A percentile compares a stretch with the other conserved stretches of the same genome.
phyloP scores from a whole-genome alignment of 1,284 basidiomycete genomes.

The Lentinula novae-zelandiae region DNA sequence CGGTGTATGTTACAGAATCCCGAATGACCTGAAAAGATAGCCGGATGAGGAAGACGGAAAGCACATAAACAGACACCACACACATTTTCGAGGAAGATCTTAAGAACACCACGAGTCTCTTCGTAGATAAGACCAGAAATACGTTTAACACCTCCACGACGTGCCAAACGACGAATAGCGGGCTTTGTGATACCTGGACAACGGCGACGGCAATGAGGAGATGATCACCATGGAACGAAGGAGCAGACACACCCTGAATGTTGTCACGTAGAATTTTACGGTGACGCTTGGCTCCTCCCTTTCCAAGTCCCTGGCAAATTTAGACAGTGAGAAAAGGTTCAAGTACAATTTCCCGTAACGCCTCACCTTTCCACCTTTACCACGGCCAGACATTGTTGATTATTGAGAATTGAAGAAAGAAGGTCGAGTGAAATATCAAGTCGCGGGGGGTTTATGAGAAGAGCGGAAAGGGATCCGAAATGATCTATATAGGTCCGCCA shows the following conservation, averaged over 20 bases:
- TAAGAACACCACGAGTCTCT: constrained; percentile 91
- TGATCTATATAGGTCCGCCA: constrained; percentile 34
- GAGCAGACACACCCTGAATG: constrained; percentile 63
- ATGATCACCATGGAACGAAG: constrained; percentile 8
- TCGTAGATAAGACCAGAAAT: constrained; percentile 92
- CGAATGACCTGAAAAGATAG: constrained; percentile 65
- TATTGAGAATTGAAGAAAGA: constrained; percentile 3
- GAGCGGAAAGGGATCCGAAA: background rate
- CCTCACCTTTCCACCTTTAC: constrained; percentile 64
- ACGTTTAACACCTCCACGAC: constrained; percentile 95
- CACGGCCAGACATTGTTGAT: constrained; percentile 67
- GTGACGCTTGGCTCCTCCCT: constrained; percentile 89
- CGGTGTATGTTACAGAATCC: constrained; percentile 94
- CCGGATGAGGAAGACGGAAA: constrained; percentile 8
- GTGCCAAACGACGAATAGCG: constrained; percentile 92
- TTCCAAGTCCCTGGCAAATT: constrained; percentile 63
- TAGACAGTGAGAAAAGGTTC: background rate
- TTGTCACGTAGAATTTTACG: constrained; percentile 87
- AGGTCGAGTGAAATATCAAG: background rate
- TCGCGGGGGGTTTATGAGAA: no score
- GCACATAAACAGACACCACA: constrained; percentile 20
- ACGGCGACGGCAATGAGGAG: background rate
- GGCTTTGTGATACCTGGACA: constrained; percentile 73
- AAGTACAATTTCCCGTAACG: background rate
- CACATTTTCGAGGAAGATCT: constrained; percentile 86